These are phyloP conservation scores for Aureoboletus auriporus DNA, from an alignment of 768 basidiomycete genomes.

Conservation along the genomic window DNA sequence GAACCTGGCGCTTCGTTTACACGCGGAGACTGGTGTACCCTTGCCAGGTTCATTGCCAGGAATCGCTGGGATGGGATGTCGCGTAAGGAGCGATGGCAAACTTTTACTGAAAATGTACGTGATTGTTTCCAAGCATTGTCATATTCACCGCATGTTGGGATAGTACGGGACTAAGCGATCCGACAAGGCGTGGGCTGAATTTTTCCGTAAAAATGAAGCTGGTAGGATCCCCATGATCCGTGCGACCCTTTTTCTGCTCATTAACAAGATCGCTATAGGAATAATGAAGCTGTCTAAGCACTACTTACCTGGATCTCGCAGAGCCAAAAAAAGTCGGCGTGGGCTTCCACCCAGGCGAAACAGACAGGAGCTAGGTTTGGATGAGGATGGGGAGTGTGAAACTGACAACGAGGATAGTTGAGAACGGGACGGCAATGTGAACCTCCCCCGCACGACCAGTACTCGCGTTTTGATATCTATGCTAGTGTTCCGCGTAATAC, in stretches of 20 bases:
- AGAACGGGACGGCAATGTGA: not conserved
- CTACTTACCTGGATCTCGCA: conserved; percentile 17
- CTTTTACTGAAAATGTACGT: conserved; percentile 49
- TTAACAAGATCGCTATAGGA: conserved; percentile 13
- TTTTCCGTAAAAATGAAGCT: conserved; percentile 48
- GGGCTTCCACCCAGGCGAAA: conserved; percentile 22
- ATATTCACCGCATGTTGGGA: conserved; percentile 1
- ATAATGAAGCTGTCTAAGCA: conserved; percentile 24
- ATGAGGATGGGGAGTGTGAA: conserved; percentile 20
- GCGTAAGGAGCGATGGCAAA: conserved; percentile 49
- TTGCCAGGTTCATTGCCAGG: conserved; percentile 56
- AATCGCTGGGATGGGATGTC: conserved; percentile 41
- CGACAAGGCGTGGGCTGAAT: conserved; percentile 58
- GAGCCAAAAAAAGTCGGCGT: conserved; percentile 14
- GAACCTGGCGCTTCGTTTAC: conserved; percentile 45
- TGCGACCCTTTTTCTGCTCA: not conserved
- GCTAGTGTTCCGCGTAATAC: conserved; percentile 9
- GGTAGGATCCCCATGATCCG: conserved; percentile 33
- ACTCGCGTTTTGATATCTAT: conserved; percentile 2
- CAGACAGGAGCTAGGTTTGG: conserved; percentile 6
- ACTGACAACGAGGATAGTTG: conserved; percentile 15
- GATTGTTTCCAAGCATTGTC: not conserved
- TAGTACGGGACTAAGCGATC: conserved; percentile 50
- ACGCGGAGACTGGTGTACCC: conserved; percentile 57
- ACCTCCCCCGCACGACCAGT: not conserved